Conservation (phyloP, 2,329 filamentous ascomycete genomes). For the Trichothecium sympodiale region DNA sequence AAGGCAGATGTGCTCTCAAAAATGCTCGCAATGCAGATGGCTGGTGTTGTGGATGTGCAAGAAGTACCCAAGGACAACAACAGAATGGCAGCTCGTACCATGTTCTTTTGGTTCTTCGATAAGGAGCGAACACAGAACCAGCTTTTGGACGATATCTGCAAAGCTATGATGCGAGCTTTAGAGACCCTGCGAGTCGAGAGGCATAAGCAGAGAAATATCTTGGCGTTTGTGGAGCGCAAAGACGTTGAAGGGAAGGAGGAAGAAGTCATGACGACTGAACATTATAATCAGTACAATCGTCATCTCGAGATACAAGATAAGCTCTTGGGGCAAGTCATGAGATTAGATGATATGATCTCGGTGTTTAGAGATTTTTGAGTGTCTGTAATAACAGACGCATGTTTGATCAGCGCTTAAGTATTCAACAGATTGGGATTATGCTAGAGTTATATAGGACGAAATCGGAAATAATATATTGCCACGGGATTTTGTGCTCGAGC, state of each 20-base stretch:
- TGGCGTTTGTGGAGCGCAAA: conserved; percentile 72
- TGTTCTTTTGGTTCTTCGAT: conserved; percentile 92
- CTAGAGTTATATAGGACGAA: too few species aligned
- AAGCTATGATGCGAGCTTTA: conserved; percentile 75
- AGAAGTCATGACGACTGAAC: conserved; percentile 62
- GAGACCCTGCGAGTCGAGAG: conserved; percentile 73
- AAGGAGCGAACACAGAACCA: conserved; percentile 57
- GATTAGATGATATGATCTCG: conserved; percentile 76
- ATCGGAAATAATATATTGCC: too few species aligned
- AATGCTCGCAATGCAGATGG: conserved; percentile 75
- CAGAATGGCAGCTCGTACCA: conserved; percentile 68
- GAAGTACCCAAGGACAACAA: conserved; percentile 85
- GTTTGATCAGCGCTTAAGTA: too few species aligned
- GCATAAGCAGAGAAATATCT: conserved; percentile 56
- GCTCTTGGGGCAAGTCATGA: conserved; percentile 66
- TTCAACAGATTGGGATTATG: too few species aligned
- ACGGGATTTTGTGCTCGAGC: too few species aligned
- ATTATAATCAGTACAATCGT: conserved; percentile 52
- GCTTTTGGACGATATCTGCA: conserved; percentile 74
- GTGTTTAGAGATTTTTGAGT: conserved; percentile 67
- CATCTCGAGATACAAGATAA: conserved; percentile 58
- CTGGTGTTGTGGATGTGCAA: conserved; percentile 81
- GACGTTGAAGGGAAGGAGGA: conserved; percentile 81
- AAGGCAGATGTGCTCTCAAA: conserved; percentile 77
- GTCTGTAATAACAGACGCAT: too few species aligned